Percentiles rank a stretch among this genome's conserved stretches.
Evolutionary conservation across 768 basidiomycete genomes (phyloP).

Genomic region (Tubosaeta brunneosetosa): DNA sequence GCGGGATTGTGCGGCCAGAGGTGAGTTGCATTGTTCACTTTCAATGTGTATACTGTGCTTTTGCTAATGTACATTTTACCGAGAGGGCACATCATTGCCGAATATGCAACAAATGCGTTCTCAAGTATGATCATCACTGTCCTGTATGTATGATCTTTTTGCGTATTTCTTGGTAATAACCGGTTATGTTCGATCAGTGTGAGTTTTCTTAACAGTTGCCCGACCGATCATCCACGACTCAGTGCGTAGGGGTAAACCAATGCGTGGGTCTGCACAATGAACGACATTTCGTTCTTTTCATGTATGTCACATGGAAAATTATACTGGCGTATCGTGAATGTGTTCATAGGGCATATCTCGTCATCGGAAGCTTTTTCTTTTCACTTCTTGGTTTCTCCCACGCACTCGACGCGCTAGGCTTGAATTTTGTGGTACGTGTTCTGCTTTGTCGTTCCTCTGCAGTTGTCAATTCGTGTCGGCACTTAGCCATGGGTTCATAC

Average conservation of each 20-base stretch:
- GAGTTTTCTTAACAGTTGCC: slow-evolving; percentile 15
- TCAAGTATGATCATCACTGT: slow-evolving; percentile 91
- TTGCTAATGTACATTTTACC: slow-evolving; percentile 13
- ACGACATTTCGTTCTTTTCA: slow-evolving; percentile 92
- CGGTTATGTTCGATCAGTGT: slow-evolving; percentile 31
- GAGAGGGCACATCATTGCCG: slow-evolving; percentile 92
- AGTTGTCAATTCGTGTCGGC: not conserved
- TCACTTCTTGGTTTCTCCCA: slow-evolving; percentile 58
- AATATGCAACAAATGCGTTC: slow-evolving; percentile 83
- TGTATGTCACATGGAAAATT: slow-evolving; percentile 45
- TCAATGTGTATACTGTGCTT: not conserved
- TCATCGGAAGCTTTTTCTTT: slow-evolving; percentile 61
- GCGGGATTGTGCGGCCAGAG: slow-evolving; percentile 69
- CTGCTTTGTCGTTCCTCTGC: not conserved
- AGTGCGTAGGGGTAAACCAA: slow-evolving; percentile 81
- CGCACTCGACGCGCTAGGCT: slow-evolving; percentile 55
- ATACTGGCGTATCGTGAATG: not conserved
- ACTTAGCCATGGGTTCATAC: slow-evolving; percentile 49
- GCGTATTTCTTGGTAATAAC: not conserved
- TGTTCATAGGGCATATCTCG: slow-evolving; percentile 67
- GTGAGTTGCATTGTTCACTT: slow-evolving; percentile 38
- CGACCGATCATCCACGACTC: not conserved
- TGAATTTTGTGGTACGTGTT: slow-evolving; percentile 40
- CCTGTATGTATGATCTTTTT: slow-evolving; percentile 52
- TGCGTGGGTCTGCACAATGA: slow-evolving; percentile 96